phyloP scores from a whole-genome alignment of 495 filamentous ascomycete genomes.

The Tuber brumale region DNA sequence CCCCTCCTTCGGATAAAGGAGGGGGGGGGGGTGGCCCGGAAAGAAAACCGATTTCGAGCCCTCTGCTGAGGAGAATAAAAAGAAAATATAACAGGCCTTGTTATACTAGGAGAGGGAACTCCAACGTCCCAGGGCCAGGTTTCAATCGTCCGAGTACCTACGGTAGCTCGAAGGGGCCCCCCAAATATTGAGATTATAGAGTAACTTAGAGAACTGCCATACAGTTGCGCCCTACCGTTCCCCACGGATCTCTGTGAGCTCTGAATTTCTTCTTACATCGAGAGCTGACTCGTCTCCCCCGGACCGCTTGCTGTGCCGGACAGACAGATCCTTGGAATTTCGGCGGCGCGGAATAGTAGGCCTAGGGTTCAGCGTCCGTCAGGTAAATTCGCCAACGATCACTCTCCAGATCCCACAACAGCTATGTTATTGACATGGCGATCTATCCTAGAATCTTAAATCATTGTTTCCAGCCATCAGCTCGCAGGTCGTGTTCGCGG shows the following conservation, averaged over 20 bases:
- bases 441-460: neutral
- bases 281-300: neutral
- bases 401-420: neutral
- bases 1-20: too few species aligned
- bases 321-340: neutral
- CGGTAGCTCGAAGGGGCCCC: too few species aligned
- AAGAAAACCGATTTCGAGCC: too few species aligned
- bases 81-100: too few species aligned
- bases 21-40: too few species aligned
- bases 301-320: neutral
- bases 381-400: neutral
- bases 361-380: neutral
- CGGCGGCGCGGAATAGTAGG: neutral
- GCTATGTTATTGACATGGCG: neutral
- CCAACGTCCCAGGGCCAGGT: too few species aligned
- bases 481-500: neutral
- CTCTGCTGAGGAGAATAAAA: too few species aligned
- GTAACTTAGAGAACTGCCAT: neutral
- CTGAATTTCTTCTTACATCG: neutral
- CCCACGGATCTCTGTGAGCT: neutral
- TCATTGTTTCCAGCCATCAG: neutral
- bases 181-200: neutral
- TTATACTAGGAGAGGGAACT: too few species aligned
- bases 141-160: too few species aligned
- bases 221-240: neutral